Evolutionary conservation across 345 rosid genomes (phyloP).

Genomic region (Combretum micranthum): DNA sequence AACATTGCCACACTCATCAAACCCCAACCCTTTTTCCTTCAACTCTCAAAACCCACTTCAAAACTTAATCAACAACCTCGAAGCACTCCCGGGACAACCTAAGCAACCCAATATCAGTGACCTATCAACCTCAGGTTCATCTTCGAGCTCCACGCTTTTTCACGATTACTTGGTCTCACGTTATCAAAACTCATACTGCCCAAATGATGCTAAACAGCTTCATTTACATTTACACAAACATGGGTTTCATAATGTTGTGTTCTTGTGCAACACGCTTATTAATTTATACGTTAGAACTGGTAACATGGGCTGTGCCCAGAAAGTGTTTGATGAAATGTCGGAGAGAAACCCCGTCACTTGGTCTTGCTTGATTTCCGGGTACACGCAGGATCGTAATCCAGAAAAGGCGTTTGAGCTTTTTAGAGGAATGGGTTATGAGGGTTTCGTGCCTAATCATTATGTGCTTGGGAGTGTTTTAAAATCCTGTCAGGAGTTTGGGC

Average conservation of each 20-base stretch:
- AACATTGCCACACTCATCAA: neutral
- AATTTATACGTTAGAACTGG: constrained; percentile 39
- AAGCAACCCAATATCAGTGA: neutral
- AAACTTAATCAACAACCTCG: constrained; percentile 10
- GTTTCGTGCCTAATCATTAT: constrained; percentile 46
- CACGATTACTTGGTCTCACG: constrained; percentile 25
- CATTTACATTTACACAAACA: constrained; percentile 40
- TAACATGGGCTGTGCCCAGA: constrained; percentile 41
- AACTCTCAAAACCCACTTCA: constrained; percentile 4
- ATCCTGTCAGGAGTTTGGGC: constrained; percentile 57
- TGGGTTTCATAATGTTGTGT: constrained; percentile 50
- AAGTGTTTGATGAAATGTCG: constrained; percentile 75
- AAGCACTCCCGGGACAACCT: constrained; percentile 3
- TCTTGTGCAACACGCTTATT: constrained; percentile 59
- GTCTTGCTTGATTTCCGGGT: constrained; percentile 83
- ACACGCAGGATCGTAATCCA: constrained; percentile 39
- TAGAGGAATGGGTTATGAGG: constrained; percentile 45
- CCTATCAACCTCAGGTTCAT: neutral
- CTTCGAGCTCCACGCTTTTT: constrained; percentile 13
- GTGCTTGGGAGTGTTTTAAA: constrained; percentile 63
- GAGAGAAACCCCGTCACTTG: constrained; percentile 60
- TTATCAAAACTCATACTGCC: constrained; percentile 23
- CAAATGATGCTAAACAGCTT: constrained; percentile 32
- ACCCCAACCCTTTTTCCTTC: constrained; percentile 6
- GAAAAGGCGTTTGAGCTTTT: constrained; percentile 43